Evolutionary conservation across 768 basidiomycete genomes (phyloP).

Genomic region (Psilocybe cyanescens): DNA sequence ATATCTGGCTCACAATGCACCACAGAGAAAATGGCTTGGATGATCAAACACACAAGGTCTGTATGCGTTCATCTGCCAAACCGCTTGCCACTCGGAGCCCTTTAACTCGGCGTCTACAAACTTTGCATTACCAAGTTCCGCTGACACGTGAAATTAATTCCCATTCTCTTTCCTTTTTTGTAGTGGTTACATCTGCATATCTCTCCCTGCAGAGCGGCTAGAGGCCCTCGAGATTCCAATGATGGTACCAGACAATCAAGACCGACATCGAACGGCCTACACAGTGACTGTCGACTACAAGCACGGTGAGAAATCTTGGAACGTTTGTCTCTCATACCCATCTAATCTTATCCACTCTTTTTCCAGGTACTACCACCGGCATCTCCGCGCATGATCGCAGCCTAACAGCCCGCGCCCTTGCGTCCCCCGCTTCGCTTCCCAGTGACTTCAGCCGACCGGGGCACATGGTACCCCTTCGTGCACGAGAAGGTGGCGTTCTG

Average conservation of each 20-base stretch:
- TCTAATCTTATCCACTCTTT: conserved; percentile 9
- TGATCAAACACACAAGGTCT: conserved; percentile 95
- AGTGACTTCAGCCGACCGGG: conserved; percentile 90
- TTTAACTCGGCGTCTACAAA: conserved; percentile 17
- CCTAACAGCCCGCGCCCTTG: conserved; percentile 83
- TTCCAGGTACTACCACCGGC: conserved; percentile 86
- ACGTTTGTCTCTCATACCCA: conserved; percentile 14
- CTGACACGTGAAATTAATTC: conserved; percentile 28
- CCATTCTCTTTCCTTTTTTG: conserved; percentile 1
- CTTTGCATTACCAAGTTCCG: conserved; percentile 12
- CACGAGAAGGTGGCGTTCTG: conserved; percentile 83
- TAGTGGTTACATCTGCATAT: conserved; percentile 94
- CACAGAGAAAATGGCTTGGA: conserved; percentile 98
- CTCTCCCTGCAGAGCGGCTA: conserved; percentile 77
- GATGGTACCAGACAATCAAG: conserved; percentile 93
- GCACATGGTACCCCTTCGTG: conserved; percentile 93
- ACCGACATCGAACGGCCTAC: conserved; percentile 92
- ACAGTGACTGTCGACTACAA: conserved; percentile 95
- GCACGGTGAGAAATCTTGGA: conserved; percentile 58
- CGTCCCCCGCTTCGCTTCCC: conserved; percentile 55
- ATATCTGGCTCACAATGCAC: conserved; percentile 84
- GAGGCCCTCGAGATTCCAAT: conserved; percentile 82
- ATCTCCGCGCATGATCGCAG: conserved; percentile 97
- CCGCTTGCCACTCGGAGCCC: conserved; percentile 3
- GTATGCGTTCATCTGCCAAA: conserved; percentile 23